These are phyloP conservation scores for Rhodotorula sp. DNA, from an alignment of 1,284 basidiomycete genomes.

Conservation along the genomic window DNA sequence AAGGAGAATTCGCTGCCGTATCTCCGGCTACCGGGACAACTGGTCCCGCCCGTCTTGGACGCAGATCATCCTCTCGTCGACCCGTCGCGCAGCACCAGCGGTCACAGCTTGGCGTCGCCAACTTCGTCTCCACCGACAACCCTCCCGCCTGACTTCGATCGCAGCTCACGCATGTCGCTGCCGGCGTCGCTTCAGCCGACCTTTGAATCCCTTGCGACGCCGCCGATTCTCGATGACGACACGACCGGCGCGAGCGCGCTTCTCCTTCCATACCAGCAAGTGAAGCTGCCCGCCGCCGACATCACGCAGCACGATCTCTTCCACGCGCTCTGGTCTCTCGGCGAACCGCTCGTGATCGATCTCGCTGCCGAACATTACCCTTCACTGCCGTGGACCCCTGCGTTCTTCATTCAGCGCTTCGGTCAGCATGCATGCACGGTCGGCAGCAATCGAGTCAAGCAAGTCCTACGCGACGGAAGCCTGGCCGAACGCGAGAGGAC, in stretches of 20 bases:
- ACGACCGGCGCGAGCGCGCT: background rate
- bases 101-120: no score
- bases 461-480: background rate
- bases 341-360: conserved; percentile 73
- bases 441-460: conserved; percentile 28
- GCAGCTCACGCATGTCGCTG: no score
- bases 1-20: conserved; percentile 43
- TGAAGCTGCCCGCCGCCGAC: background rate
- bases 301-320: conserved; percentile 52
- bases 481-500: conserved; percentile 52
- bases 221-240: no score
- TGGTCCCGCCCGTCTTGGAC: conserved; percentile 22
- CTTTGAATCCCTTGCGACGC: background rate
- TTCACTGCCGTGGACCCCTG: conserved; percentile 66
- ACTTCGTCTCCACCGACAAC: no score
- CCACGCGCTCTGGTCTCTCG: conserved; percentile 65
- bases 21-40: conserved; percentile 9
- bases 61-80: conserved; percentile 2
- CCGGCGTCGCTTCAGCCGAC: no score
- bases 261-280: background rate
- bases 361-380: conserved; percentile 57
- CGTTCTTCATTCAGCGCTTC: conserved; percentile 71
- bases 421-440: conserved; percentile 58
- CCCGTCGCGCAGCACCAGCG: no score
- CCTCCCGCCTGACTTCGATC: no score